A percentile compares a stretch with the other conserved stretches of the same genome.
phyloP scores from a whole-genome alignment of 805 yeast species.

The Candida tallmaniae region DNA sequence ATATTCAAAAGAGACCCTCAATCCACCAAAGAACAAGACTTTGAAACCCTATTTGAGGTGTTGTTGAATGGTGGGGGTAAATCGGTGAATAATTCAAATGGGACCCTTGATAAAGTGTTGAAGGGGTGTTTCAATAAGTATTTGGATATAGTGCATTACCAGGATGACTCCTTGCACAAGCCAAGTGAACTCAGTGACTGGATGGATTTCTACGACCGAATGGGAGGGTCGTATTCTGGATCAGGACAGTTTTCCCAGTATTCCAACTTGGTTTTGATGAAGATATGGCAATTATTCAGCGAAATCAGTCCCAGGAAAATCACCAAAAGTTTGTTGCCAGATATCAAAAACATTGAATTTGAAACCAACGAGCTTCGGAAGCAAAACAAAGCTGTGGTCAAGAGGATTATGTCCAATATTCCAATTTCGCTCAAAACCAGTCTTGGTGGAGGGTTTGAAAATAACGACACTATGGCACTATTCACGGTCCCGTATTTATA shows the following conservation, averaged over 20 bases:
- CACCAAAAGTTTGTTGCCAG: slow-evolving; percentile 23
- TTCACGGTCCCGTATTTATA: slow-evolving; percentile 33
- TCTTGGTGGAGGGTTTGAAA: slow-evolving; percentile 22
- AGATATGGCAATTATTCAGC: slow-evolving; percentile 60
- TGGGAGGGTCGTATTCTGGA: slow-evolving; percentile 26
- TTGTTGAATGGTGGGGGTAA: slow-evolving; percentile 39
- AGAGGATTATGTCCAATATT: slow-evolving; percentile 22
- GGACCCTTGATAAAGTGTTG: slow-evolving; percentile 59
- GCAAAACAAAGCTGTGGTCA: slow-evolving; percentile 28
- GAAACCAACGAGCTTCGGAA: slow-evolving; percentile 34
- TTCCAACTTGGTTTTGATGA: slow-evolving; percentile 52
- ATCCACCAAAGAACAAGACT: slow-evolving; percentile 42
- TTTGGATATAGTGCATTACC: slow-evolving; percentile 51
- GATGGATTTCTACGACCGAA: slow-evolving; percentile 66
- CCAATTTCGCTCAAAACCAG: slow-evolving; percentile 25
- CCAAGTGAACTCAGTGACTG: slow-evolving; percentile 68
- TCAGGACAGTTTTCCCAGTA: slow-evolving; percentile 49
- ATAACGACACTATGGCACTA: slow-evolving; percentile 20
- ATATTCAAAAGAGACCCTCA: slow-evolving; percentile 54
- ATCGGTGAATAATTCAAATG: slow-evolving; percentile 27
- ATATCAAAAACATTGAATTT: slow-evolving; percentile 31
- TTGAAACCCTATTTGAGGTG: slow-evolving; percentile 41
- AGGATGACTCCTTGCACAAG: slow-evolving; percentile 58
- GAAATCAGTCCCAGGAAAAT: slow-evolving; percentile 43
- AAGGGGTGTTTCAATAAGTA: slow-evolving; percentile 69